phyloP scores from a whole-genome alignment of 2,329 filamentous ascomycete genomes.

The Ophidiomyces ophidiicola region DNA sequence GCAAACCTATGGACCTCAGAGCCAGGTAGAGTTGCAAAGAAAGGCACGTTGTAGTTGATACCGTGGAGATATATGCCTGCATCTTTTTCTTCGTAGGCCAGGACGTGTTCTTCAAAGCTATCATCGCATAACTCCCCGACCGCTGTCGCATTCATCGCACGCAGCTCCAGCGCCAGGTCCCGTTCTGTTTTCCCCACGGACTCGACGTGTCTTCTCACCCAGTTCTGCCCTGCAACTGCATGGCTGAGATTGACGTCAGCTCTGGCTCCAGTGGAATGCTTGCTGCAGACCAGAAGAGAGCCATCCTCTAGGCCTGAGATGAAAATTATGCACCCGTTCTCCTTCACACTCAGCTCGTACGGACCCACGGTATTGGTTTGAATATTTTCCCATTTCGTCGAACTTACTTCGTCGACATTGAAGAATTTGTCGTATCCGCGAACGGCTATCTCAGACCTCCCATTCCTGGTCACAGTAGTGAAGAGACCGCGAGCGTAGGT shows the following conservation, averaged over 20 bases:
- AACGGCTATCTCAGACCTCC: slow-evolving; percentile 63
- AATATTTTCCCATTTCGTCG: slow-evolving; percentile 75
- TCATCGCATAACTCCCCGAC: slow-evolving; percentile 96
- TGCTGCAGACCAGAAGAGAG: slow-evolving; percentile 91
- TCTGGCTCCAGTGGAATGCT: slow-evolving; percentile 85
- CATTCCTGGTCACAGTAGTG: slow-evolving; percentile 57
- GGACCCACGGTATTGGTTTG: slow-evolving; percentile 64
- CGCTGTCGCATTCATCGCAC: slow-evolving; percentile 75
- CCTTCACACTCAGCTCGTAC: slow-evolving; percentile 92
- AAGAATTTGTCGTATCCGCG: slow-evolving; percentile 99
- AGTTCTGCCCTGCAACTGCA: slow-evolving; percentile 67
- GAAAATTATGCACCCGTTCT: slow-evolving; percentile 99
- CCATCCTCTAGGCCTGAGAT: slow-evolving; percentile 82
- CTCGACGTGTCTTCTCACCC: slow-evolving; percentile 67
- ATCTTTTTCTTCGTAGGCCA: slow-evolving; percentile 69
- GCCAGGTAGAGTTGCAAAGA: slow-evolving; percentile 79
- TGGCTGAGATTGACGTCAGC: slow-evolving; percentile 63
- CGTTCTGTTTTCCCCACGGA: slow-evolving; percentile 63
- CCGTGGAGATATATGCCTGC: slow-evolving; percentile 92
- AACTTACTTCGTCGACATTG: slow-evolving; percentile 70
- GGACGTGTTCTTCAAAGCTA: slow-evolving; percentile 88
- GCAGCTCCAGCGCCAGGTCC: slow-evolving; percentile 65
- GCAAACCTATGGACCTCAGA: slow-evolving; percentile 79
- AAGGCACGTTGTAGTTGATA: slow-evolving; percentile 86
- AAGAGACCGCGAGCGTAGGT: slow-evolving; percentile 92